A percentile compares a stretch with the other conserved stretches of the same genome.
Conservation (phyloP, 495 filamentous ascomycete species). For the Annulohypoxylon maeteangense region DNA sequence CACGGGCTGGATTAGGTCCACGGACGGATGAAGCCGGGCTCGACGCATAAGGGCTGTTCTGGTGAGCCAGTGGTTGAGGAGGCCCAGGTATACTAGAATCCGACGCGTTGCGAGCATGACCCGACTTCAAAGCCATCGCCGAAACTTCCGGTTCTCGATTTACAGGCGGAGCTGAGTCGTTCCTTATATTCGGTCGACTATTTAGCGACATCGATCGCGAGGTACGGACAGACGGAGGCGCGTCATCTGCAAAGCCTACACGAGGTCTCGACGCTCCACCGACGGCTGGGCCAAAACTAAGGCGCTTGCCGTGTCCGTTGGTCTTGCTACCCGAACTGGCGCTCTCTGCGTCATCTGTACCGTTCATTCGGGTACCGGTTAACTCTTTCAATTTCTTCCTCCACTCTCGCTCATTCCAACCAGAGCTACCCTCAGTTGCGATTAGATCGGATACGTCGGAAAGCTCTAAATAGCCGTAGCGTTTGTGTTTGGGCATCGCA, state of each 20-base stretch:
- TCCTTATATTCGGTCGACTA: conserved; percentile 54
- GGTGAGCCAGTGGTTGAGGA: conserved; percentile 28
- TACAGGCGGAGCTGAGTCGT: conserved; percentile 58
- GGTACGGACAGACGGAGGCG: conserved; percentile 61
- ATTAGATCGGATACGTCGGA: conserved; percentile 84
- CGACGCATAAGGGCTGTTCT: conserved; percentile 35
- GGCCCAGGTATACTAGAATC: conserved; percentile 61
- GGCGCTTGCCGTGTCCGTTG: conserved; percentile 69
- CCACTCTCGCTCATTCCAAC: conserved; percentile 94
- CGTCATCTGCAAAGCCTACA: conserved; percentile 73
- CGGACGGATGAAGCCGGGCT: conserved; percentile 36
- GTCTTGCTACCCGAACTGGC: conserved; percentile 65
- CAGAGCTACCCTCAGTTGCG: conserved; percentile 75
- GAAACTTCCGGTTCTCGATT: conserved; percentile 56
- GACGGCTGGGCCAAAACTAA: conserved; percentile 67
- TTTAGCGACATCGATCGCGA: conserved; percentile 62
- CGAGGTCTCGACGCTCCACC: conserved; percentile 55
- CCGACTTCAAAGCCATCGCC: conserved; percentile 53
- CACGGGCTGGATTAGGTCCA: conserved; percentile 46
- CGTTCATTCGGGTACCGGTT: conserved; percentile 80
- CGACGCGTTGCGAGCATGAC: conserved; percentile 54
- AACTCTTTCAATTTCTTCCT: conserved; percentile 87
- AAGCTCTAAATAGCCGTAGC: conserved; percentile 92
- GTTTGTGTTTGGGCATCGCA: conserved; percentile 88
- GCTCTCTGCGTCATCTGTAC: conserved; percentile 57